These are phyloP conservation scores for Botryosphaeria agaves DNA, from an alignment of 2,329 filamentous ascomycete genomes.

Conservation along the genomic window DNA sequence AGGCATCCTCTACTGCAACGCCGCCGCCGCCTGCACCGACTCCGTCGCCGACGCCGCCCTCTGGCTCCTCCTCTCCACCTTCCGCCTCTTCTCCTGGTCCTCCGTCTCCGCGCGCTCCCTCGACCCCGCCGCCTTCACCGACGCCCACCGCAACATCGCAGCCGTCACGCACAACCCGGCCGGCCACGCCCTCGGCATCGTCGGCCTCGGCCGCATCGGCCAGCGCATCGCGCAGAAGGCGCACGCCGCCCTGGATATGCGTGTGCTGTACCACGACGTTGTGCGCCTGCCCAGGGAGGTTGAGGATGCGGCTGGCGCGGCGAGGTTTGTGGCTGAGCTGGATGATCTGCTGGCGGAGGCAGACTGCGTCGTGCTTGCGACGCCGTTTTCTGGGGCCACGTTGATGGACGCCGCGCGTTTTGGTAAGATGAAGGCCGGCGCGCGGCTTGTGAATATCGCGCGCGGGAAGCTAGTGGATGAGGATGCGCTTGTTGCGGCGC, in stretches of 20 bases:
- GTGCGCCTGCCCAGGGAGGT: conserved; percentile 27
- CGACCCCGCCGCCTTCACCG: conserved; percentile 29
- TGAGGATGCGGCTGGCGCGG: conserved; percentile 36
- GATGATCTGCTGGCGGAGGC: conserved; percentile 31
- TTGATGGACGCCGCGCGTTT: conserved; percentile 34
- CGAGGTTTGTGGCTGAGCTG: conserved; percentile 35
- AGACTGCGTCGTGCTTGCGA: conserved; percentile 47
- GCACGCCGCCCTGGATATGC: conserved; percentile 44
- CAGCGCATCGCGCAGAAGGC: conserved; percentile 39
- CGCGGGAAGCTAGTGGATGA: conserved; percentile 49
- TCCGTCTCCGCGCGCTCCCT: conserved; percentile 35
- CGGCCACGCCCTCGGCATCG: conserved; percentile 42
- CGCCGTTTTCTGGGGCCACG: conserved; percentile 33
- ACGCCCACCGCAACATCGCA: conserved; percentile 43
- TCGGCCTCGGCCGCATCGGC: conserved; percentile 47
- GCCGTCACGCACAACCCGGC: conserved; percentile 46
- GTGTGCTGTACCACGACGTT: conserved; percentile 45
- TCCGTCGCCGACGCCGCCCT: conserved; percentile 56
- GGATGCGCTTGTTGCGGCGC: conserved; percentile 40
- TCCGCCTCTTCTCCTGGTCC: conserved; percentile 51
- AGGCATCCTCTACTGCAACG: conserved; percentile 57
- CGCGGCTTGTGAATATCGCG: conserved; percentile 48
- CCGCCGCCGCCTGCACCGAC: conserved; percentile 51
- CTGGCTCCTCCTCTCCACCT: conserved; percentile 50
- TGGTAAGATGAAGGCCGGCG: conserved; percentile 33